Base-by-base conservation (phyloP, 1,139 yeast genomes). In the Schizosaccharomyces versatilis region DNA sequence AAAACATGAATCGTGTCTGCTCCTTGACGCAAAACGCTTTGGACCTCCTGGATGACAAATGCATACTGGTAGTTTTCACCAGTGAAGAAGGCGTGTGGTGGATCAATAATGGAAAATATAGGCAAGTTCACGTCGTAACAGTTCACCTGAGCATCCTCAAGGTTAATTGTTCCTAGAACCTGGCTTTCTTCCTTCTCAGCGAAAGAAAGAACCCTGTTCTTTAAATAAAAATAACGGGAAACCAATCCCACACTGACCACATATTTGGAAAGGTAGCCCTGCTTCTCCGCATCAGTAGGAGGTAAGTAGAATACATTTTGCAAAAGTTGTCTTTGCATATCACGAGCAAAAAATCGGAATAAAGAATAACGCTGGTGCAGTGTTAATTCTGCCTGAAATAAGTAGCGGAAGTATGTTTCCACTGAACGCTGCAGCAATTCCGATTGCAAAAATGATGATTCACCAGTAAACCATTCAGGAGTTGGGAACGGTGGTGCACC, bases 61-160 rank as follows among this genome's bases (percentile, higher is more conserved):
- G 49, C 49, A 12, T 32, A 44, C 15, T 44, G 49, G 9, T 44
- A 44, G 19, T 44, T 57, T 52, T 54, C 41, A 15, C 36, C 47
- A 40, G 52, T 42, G 8, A 19, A 51, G 32, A 40, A 54, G 19
- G 24, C 42, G 52, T 40, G 54, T 40, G 64, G 49, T 19, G 49
- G 49, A 44, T 44, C 49, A 44, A 44, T 44, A 32, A 44, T 24
- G 14, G 49, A 7, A 24, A 44, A 44, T 9, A 44, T 24, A 24
- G 49, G 49, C 3, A 44, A 17, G 19, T 44, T 44, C 14, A 36
- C 49, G 7, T 32, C 32, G 19, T 44, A 44, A n/a, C 49, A 9
- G 15, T 44, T 17, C 36, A 44, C 49, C n/a, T 14, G 49, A 1
- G 49, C 49, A 9, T 44, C 49, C n/a, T 44, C 15, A 7, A 44